Percentiles rank a stretch among this genome's conserved stretches.
phyloP scores from a whole-genome alignment of 2,329 filamentous ascomycete species.

The Chalaropsis thielavioides region DNA sequence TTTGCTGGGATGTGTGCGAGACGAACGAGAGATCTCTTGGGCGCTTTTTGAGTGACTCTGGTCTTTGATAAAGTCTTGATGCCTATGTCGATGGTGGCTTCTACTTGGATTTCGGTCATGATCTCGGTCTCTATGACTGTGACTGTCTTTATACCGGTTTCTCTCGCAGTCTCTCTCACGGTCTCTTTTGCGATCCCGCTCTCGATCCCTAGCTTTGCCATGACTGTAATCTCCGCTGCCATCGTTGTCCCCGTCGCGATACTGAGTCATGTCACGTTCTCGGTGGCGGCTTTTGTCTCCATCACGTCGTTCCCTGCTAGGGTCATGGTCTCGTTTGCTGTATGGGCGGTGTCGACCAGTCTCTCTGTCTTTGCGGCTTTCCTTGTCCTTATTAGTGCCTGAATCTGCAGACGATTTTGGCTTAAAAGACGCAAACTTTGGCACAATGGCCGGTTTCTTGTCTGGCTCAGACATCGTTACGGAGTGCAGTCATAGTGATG shows the following conservation, averaged over 20 bases:
- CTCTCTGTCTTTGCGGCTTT: background rate
- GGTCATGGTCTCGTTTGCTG: background rate
- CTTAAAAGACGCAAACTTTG: conserved; percentile 64
- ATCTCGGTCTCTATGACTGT: background rate
- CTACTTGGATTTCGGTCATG: background rate
- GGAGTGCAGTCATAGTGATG: background rate
- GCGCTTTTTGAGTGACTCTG: background rate
- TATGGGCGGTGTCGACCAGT: background rate
- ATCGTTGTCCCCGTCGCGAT: background rate
- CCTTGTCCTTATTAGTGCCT: background rate
- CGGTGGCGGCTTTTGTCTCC: background rate
- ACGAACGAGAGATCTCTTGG: background rate
- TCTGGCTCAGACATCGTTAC: conserved; percentile 23
- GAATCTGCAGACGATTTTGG: conserved; percentile 5
- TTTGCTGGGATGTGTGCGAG: background rate
- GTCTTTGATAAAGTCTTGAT: background rate
- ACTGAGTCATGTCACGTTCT: background rate
- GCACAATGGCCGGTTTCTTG: conserved; percentile 30
- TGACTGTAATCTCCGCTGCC: background rate
- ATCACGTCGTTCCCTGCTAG: conserved; percentile 11
- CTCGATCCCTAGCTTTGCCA: background rate
- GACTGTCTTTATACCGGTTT: background rate
- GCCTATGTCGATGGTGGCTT: background rate
- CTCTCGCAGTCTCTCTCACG: background rate
- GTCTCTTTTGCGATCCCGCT: background rate